Base-by-base conservation (phyloP, 495 filamentous ascomycete species). In the Penicillium alfredii region DNA sequence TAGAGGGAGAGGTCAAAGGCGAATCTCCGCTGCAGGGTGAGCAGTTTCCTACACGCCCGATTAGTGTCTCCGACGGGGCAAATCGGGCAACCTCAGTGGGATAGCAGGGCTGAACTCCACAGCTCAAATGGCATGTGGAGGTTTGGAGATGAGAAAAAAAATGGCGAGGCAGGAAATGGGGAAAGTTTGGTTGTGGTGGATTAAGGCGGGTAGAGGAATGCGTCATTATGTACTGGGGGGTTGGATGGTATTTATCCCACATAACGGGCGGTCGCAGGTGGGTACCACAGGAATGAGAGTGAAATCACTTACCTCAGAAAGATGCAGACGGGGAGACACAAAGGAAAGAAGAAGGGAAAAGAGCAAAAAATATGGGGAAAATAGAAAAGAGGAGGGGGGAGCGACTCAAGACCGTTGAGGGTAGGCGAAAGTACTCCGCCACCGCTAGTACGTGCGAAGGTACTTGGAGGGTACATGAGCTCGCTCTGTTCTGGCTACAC, bases 201-300 rank as follows among this genome's bases (percentile, higher is more conserved):
- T 49, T 45, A n/a, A n/a, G 32, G 46, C 40, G 53, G 45, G 38
- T 40, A 39, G 40, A 45, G 39, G 45, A 53, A 66, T 67, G 63
- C 63, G 63, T 67, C 63, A 67, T 67, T 52, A 59, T 58, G 53
- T 44, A 47, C 41, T 38, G 53, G 53, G 53, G 35, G 36, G 35
- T 36, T 24, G 40, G 38, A 47, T 28, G 11, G 44, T 30, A 43
- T 33, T 45, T 34, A 46, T 48, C 42, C 35, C 42, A 36, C 30
- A 16, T 23, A 22, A n/a, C n/a, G n/a, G n/a, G n/a, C n/a, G n/a
- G n/a, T 18, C 23, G 34, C 15, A 35, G 39, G 24, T 30, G 15
- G 30, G 27, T 3, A 31, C 38, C 28, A 19, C 16, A 29, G 23
- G 23, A 20, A 12, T n/a, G n/a, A n/a, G n/a, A n/a, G 6, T 20